Evolutionary conservation across 1,284 basidiomycete genomes (phyloP), one percentile per base, ranked within the genome.

Genomic region (Moesziomyces globuligerus): DNA sequence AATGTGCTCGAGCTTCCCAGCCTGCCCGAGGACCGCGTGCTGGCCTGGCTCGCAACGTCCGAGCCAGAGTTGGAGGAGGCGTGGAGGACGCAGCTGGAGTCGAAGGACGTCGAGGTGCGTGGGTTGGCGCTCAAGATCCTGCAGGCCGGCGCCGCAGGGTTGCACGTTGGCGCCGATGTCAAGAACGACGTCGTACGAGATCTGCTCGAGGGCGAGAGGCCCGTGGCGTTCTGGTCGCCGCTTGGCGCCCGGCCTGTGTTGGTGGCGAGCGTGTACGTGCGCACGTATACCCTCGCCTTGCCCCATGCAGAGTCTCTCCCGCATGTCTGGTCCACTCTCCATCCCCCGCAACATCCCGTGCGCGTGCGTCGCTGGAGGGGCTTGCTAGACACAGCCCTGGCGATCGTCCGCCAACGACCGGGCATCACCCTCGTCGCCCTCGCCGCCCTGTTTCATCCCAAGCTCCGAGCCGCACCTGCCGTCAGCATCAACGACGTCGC

Each of bases 281-380:
- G 23, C 24, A 4, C 29, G 5, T 66, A 59, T 37, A 24, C 46
- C 1, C 38, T 65, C 29, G 1, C 15, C 7, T 9, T 57, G 29
- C 52, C 59, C 17, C 28, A 21, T 3, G 7, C 5, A 0, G 25
- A n/a, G 20, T 26, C 48, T 0, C 32, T 70, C 0, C 67, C 67
- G 15, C 67, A 64, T 37, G 41, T 56, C 15, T 70, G 60, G 60
- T 56, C 56, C 0, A 56, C 67, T 1, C 60, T 70, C 36, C 50
- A 15, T 4, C 3, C 37, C 48, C 10, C 41, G 43, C 6, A 17
- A 15, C 10, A 2, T 17, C 1, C 17, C 18, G 10, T 72, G n/a
- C n/a, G n/a, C n/a, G n/a, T n/a, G n/a, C n/a, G n/a, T n/a, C n/a
- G n/a, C n/a, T n/a, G 62, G 69, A 13, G 49, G 2, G 3, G 32